A percentile compares a stretch with the other conserved stretches of the same genome.
phyloP scores from a whole-genome alignment of 805 yeast genomes.

The Sporopachydermia lactativora region DNA sequence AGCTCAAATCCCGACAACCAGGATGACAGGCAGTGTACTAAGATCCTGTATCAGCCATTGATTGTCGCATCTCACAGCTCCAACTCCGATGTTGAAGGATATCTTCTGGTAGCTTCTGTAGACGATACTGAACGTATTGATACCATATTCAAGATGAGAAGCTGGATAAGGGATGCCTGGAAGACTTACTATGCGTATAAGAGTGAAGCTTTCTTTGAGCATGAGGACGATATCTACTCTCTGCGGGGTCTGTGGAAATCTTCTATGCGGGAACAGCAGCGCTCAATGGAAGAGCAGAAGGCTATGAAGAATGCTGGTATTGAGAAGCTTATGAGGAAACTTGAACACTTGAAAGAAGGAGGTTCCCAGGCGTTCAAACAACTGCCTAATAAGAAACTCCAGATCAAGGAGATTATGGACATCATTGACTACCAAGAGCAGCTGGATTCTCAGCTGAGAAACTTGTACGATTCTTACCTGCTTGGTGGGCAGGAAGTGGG shows the following conservation, averaged over 20 bases:
- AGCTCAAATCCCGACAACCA: not conserved
- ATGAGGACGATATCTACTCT: slow-evolving; percentile 1
- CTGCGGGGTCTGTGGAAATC: not conserved
- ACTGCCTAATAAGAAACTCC: not conserved
- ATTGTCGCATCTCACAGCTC: not conserved
- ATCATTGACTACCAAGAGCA: not conserved
- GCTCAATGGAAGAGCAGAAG: not conserved
- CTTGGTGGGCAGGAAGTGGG: too few relatives aligned
- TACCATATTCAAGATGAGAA: not conserved
- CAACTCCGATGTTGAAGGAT: slow-evolving; percentile 2
- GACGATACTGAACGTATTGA: not conserved
- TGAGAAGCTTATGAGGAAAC: not conserved
- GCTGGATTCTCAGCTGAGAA: not conserved
- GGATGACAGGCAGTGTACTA: not conserved
- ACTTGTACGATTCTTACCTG: not conserved
- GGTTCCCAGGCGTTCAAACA: not conserved
- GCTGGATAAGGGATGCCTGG: slow-evolving; percentile 3
- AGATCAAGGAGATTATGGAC: not conserved
- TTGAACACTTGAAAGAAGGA: not conserved
- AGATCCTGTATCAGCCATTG: not conserved
- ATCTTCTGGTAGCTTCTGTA: not conserved
- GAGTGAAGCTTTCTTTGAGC: not conserved
- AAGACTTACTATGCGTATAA: not conserved
- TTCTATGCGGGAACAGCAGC: not conserved
- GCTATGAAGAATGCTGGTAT: not conserved